Evolutionary conservation across 2,329 filamentous ascomycete species (phyloP), one percentile per base, ranked within the genome.

Genomic region (Penicillium sp.): DNA sequence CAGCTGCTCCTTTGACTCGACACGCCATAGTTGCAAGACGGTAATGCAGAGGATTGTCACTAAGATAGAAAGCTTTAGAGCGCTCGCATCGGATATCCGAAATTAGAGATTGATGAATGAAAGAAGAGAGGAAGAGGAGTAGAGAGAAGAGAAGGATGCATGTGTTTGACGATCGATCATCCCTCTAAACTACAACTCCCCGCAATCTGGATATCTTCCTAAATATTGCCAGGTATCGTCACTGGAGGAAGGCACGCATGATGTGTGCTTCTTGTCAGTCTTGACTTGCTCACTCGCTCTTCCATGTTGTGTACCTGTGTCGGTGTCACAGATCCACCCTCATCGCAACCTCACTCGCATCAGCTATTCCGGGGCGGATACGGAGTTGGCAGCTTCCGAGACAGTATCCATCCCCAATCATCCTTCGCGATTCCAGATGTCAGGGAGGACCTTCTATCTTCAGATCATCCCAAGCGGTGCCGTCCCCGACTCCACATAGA

Each of bases 1-100:
- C 69, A 8, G 68, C 68, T 11, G 63, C 68, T 55, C 69, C 69
- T n/a, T 63, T 55, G n/a, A 71, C 60, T 5, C 64, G 55, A 34
- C 55, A 63, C 14, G 62, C 35, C 60, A 67, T 67, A 15, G 7
- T 54, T 55, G 10, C 2, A 22, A 10, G 20, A 12, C 2, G 17
- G 4, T 22, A 22, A 22, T 22, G 22, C 22, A 12, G 14, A 8
- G 28, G 5, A 31, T 31, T 31, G 28, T 31, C 28, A 2, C 28
- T 31, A 4, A 22, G 22, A 22, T 22, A 31, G 28, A 31, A 31
- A 8, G 11, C 14, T 7, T n/a, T 3, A 2, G 3, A n/a, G 25
- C 10, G 4, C 22, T 15, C n/a, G 3, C 1, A 10, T 28, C 4
- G 4, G 14, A 28, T 25, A 4, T 14, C n/a, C 4, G 14, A 31